Conservation (phyloP, 2,329 filamentous ascomycete species). For the Colletotrichum horii region DNA sequence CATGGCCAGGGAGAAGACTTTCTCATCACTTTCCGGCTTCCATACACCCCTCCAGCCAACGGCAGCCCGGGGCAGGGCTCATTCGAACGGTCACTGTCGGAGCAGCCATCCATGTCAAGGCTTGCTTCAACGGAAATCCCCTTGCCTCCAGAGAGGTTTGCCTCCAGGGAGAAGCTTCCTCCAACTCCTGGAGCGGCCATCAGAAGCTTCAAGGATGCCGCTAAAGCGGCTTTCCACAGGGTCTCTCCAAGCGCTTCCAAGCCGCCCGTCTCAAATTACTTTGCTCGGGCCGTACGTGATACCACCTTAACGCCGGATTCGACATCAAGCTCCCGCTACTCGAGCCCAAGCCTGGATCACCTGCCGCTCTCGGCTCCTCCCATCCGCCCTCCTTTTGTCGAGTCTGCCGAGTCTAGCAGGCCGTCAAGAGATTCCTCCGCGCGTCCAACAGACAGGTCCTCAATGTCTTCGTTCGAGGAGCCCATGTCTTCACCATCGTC, state of each 20-base stretch:
- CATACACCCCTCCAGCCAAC: slow-evolving; percentile 13
- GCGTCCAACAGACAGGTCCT: slow-evolving; percentile 16
- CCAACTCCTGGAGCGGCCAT: not conserved
- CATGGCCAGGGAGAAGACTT: slow-evolving; percentile 2
- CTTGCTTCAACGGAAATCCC: not conserved
- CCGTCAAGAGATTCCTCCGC: slow-evolving; percentile 12
- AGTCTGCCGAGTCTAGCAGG: not conserved
- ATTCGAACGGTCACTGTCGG: slow-evolving; percentile 5
- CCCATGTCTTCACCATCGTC: slow-evolving; percentile 35
- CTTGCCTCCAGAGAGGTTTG: not conserved
- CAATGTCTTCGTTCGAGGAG: slow-evolving; percentile 40
- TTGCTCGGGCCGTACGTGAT: slow-evolving; percentile 1
- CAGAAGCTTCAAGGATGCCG: slow-evolving; percentile 37
- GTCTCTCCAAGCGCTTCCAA: slow-evolving; percentile 18
- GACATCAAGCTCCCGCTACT: slow-evolving; percentile 14
- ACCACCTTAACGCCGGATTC: slow-evolving; percentile 8
- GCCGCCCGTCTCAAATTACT: slow-evolving; percentile 14
- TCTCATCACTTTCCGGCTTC: slow-evolving; percentile 8
- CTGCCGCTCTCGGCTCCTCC: not conserved
- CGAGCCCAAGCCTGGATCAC: slow-evolving; percentile 2
- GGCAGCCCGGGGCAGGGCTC: not conserved
- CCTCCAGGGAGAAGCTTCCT: not conserved
- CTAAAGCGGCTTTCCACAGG: slow-evolving; percentile 35
- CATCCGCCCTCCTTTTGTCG: not conserved
- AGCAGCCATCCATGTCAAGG: not conserved